Evolutionary conservation across 208 protist genomes (phyloP).

Genomic region (Phytomonas serpens): DNA sequence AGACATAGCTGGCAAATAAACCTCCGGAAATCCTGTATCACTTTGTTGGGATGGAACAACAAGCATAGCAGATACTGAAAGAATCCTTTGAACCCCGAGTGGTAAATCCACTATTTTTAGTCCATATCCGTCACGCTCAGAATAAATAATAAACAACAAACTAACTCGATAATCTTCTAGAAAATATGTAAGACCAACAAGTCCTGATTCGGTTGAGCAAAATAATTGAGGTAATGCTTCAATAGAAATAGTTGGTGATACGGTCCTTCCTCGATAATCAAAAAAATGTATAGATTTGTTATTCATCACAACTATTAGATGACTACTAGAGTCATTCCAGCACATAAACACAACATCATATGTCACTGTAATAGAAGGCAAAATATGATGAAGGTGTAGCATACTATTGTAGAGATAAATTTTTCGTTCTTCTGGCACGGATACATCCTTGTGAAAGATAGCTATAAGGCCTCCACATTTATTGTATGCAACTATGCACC

Average conservation of each 20-base stretch:
- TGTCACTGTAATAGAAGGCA: conserved; percentile 26
- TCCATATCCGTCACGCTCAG: conserved; percentile 10
- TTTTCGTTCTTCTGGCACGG: conserved; percentile 17
- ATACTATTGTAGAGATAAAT: conserved; percentile 20
- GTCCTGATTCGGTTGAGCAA: conserved; percentile 29
- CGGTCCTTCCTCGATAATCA: conserved; percentile 31
- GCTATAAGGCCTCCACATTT: conserved; percentile 41
- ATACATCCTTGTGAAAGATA: conserved; percentile 21
- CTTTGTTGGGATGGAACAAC: conserved; percentile 21
- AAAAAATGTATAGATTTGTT: conserved; percentile 44
- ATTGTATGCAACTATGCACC: conserved; percentile 35
- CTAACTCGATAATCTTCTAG: conserved; percentile 4
- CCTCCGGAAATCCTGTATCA: conserved; percentile 18
- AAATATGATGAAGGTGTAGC: neutral
- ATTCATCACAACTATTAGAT: conserved; percentile 57
- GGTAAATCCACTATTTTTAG: conserved; percentile 21
- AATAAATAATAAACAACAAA: conserved; percentile 11
- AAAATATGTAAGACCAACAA: conserved; percentile 27
- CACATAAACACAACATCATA: conserved; percentile 55
- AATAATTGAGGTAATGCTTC: conserved; percentile 22
- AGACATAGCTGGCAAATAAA: conserved; percentile 22
- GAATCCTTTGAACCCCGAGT: conserved; percentile 9
- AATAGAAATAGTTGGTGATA: conserved; percentile 22
- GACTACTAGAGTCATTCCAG: conserved; percentile 52
- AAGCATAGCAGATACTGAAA: conserved; percentile 13